These are phyloP conservation scores for Tylopilus rubrobrunneus DNA, from an alignment of 768 basidiomycete species.

Conservation along the genomic window DNA sequence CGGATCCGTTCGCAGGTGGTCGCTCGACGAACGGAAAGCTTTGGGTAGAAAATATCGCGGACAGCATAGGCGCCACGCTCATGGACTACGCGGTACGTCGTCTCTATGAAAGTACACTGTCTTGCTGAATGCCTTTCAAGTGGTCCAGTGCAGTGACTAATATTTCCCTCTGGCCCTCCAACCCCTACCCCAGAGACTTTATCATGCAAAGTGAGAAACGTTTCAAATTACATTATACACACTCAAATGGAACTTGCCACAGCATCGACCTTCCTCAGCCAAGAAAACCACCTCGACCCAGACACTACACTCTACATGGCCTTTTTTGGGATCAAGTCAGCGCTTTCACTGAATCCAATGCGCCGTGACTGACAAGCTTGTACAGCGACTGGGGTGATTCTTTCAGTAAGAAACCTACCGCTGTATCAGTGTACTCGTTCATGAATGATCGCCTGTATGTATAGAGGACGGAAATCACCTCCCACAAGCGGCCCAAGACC, in stretches of 20 bases:
- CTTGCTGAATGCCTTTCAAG: slow-evolving; percentile 12
- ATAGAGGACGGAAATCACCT: slow-evolving; percentile 46
- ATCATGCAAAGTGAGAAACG: slow-evolving; percentile 38
- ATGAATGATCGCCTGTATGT: neutral
- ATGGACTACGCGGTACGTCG: slow-evolving; percentile 49
- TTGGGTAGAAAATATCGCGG: slow-evolving; percentile 48
- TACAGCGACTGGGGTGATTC: slow-evolving; percentile 45
- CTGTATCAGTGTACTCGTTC: neutral
- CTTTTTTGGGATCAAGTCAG: slow-evolving; percentile 56
- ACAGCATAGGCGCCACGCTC: slow-evolving; percentile 35
- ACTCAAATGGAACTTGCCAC: neutral
- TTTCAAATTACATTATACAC: neutral
- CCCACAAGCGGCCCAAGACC: slow-evolving; percentile 39
- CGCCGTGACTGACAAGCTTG: slow-evolving; percentile 1
- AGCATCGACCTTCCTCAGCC: slow-evolving; percentile 45
- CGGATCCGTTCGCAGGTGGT: slow-evolving; percentile 39
- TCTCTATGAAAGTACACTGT: neutral
- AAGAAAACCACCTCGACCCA: slow-evolving; percentile 41
- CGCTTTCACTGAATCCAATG: neutral
- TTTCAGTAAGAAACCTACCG: slow-evolving; percentile 27
- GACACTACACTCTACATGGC: slow-evolving; percentile 46
- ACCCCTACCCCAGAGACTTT: slow-evolving; percentile 45
- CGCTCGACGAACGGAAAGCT: slow-evolving; percentile 50
- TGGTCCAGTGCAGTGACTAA: slow-evolving; percentile 44
- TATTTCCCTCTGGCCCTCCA: slow-evolving; percentile 48